Percentiles rank a stretch among this genome's conserved stretches.
Conservation (phyloP, 257 asterid species). For the Petunia axillaris region DNA sequence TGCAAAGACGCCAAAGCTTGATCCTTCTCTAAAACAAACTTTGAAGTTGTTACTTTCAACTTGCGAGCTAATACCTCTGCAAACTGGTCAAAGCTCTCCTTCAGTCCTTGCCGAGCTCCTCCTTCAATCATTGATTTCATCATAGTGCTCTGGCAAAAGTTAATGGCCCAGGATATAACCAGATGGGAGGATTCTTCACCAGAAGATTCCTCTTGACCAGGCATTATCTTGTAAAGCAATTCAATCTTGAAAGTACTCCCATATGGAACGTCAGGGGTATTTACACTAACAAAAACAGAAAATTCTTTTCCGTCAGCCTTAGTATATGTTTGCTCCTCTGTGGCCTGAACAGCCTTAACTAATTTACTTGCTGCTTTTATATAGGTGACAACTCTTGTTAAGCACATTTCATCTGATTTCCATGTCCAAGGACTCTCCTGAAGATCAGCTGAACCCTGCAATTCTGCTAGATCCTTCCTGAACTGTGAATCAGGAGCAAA, state of each 20-base stretch:
- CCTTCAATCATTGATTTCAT: constrained; percentile 82
- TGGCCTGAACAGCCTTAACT: constrained; percentile 81
- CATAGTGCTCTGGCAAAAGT: constrained; percentile 70
- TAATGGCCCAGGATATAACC: constrained; percentile 72
- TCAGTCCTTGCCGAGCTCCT: constrained; percentile 82
- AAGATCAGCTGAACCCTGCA: constrained; percentile 67
- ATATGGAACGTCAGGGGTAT: constrained; percentile 92
- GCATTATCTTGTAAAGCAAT: constrained; percentile 72
- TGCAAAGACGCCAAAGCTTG: constrained; percentile 54
- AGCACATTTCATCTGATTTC: constrained; percentile 50
- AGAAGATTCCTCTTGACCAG: constrained; percentile 45
- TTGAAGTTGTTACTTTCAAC: constrained; percentile 40
- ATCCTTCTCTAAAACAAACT: constrained; percentile 54
- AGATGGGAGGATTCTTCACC: constrained; percentile 70
- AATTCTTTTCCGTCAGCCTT: constrained; percentile 63
- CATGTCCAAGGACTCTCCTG: constrained; percentile 78
- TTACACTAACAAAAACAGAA: constrained; percentile 55
- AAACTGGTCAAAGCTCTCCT: constrained; percentile 75
- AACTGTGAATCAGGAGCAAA: constrained; percentile 75
- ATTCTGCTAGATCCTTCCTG: constrained; percentile 48
- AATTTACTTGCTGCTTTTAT: constrained; percentile 75
- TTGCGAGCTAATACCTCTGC: constrained; percentile 55
- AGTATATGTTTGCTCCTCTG: constrained; percentile 70
- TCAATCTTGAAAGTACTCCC: constrained; percentile 75
- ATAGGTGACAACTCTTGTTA: constrained; percentile 65